Evolutionary conservation across 2,329 filamentous ascomycete species (phyloP).

Genomic region (Neonectria hederae): DNA sequence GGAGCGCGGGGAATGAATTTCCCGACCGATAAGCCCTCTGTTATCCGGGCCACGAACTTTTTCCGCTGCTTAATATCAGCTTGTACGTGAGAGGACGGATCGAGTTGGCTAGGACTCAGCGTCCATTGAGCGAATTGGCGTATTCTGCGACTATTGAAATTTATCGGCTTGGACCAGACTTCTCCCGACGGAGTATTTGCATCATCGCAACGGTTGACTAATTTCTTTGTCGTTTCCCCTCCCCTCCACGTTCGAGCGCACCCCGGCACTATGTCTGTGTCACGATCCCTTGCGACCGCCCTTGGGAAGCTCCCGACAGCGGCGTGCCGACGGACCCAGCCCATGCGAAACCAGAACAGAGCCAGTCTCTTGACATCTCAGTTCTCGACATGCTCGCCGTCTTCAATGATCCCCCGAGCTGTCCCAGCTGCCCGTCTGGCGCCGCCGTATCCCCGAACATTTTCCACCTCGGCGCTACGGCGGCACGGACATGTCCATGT

Average conservation of each 20-base stretch:
- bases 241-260: constrained; percentile 14
- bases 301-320: constrained; percentile 46
- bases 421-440: constrained; percentile 20
- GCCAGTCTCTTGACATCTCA: constrained; percentile 14
- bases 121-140: constrained; percentile 44
- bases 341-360: constrained; percentile 33
- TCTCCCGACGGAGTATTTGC: constrained; percentile 7
- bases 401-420: constrained; percentile 19
- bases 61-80: constrained; percentile 45
- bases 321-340: constrained; percentile 43
- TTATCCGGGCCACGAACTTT: constrained; percentile 43
- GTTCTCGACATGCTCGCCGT: constrained; percentile 35
- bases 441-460: constrained; percentile 55
- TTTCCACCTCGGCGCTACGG: constrained; percentile 70
- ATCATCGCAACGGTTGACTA: constrained; percentile 9
- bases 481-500: constrained; percentile 83
- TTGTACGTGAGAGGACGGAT: constrained; percentile 45
- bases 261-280: constrained; percentile 44
- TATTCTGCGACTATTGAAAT: constrained; percentile 25
- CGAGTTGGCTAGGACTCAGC: constrained; percentile 34
- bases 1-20: constrained; percentile 49
- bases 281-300: constrained; percentile 46
- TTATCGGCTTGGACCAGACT: constrained; percentile 21
- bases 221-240: constrained; percentile 1
- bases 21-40: constrained; percentile 43